These are phyloP conservation scores for Penicillium aurantiogriseum DNA, from an alignment of 2,329 filamentous ascomycete species.

Conservation along the genomic window DNA sequence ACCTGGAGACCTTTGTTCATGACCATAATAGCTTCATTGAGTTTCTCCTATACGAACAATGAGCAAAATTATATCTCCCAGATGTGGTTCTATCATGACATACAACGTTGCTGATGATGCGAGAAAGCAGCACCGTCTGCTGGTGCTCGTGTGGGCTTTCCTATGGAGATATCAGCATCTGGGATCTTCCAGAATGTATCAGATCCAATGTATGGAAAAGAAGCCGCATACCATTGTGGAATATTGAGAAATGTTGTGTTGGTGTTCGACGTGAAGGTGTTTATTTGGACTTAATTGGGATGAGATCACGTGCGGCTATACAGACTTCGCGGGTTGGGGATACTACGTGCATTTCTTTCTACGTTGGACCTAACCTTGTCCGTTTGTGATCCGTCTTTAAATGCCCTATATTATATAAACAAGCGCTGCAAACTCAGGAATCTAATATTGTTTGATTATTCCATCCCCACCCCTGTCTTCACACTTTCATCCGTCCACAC, in stretches of 20 bases:
- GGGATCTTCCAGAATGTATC: neutral
- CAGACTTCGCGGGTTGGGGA: slow-evolving; percentile 3
- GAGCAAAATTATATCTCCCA: slow-evolving; percentile 10
- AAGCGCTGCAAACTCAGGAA: neutral
- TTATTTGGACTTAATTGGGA: slow-evolving; percentile 5
- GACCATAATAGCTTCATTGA: slow-evolving; percentile 89
- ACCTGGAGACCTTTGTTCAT: slow-evolving; percentile 92
- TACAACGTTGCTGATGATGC: slow-evolving; percentile 97
- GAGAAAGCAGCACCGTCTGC: slow-evolving; percentile 86
- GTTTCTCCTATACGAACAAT: slow-evolving; percentile 69
- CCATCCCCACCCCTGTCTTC: neutral
- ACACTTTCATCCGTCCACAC: neutral
- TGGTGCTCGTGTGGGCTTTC: slow-evolving; percentile 98
- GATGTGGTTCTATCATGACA: slow-evolving; percentile 36
- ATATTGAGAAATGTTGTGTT: neutral
- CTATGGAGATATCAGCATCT: slow-evolving; percentile 43
- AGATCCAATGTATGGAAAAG: neutral
- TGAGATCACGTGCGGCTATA: slow-evolving; percentile 10
- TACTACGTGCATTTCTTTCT: neutral
- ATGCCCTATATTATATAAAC: neutral
- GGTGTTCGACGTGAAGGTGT: slow-evolving; percentile 13
- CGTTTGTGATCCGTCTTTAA: neutral
- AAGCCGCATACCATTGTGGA: slow-evolving; percentile 3
- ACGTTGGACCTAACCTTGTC: neutral
- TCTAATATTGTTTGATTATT: neutral